Percentiles rank a stretch among this genome's conserved stretches.
Conservation (phyloP, 129 eudicot genomes). For the Pseudognaphalium luteoalbum region DNA sequence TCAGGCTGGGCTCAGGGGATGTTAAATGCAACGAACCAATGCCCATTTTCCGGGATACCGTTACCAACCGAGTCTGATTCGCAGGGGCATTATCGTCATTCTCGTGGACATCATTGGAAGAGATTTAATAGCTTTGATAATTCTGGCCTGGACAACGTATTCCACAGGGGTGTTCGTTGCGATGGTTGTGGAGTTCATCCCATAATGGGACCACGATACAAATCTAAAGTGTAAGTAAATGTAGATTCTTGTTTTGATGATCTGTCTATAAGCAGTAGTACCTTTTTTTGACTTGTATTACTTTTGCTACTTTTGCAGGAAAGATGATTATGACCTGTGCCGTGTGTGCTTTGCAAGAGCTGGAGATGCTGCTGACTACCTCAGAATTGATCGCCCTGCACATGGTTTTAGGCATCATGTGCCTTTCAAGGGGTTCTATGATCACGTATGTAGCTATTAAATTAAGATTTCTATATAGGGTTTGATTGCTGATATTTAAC, state of each 20-base stretch:
- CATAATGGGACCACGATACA: constrained; percentile 79
- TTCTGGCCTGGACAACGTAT: constrained; percentile 40
- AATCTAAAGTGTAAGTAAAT: constrained; percentile 80
- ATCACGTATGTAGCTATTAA: constrained; percentile 44
- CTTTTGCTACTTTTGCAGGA: constrained; percentile 45
- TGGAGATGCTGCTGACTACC: constrained; percentile 59
- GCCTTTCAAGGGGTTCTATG: constrained; percentile 40
- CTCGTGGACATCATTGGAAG: constrained; percentile 38
- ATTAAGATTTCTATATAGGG: neutral
- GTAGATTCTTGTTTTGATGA: neutral
- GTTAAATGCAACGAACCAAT: constrained; percentile 26
- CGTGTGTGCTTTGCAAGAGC: constrained; percentile 53
- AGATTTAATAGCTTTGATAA: constrained; percentile 28
- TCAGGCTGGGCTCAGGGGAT: constrained; percentile 26
- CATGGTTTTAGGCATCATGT: constrained; percentile 32
- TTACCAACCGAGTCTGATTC: constrained; percentile 26
- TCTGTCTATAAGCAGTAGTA: neutral
- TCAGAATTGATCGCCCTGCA: constrained; percentile 67
- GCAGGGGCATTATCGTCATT: constrained; percentile 28
- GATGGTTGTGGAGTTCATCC: constrained; percentile 89
- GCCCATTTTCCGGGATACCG: constrained; percentile 54
- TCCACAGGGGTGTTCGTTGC: constrained; percentile 84
- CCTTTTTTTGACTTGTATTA: neutral
- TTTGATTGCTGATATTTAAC: neutral
- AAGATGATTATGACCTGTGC: constrained; percentile 83